phyloP scores from a whole-genome alignment of 257 asterid genomes.

The Anisodus tanguticus region DNA sequence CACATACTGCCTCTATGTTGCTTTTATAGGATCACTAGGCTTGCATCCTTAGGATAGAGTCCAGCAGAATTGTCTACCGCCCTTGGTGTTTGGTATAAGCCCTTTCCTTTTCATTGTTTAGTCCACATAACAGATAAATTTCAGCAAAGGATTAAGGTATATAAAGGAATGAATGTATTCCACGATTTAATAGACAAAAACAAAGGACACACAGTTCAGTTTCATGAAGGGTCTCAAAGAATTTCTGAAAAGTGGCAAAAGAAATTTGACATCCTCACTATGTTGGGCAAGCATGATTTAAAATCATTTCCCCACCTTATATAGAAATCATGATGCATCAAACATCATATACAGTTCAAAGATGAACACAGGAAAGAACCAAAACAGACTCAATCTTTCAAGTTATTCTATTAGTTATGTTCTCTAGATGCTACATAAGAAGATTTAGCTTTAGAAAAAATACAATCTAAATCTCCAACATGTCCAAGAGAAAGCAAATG shows the following conservation, averaged over 20 bases:
- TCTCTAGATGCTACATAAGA: neutral
- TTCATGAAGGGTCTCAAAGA: neutral
- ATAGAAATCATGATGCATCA: conserved; percentile 18
- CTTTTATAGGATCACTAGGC: neutral
- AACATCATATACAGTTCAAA: conserved; percentile 8
- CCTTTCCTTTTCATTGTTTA: neutral
- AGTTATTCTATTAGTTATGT: conserved; percentile 4
- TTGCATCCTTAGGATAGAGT: neutral
- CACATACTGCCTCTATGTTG: conserved; percentile 16
- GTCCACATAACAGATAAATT: neutral
- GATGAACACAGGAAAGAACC: conserved; percentile 9
- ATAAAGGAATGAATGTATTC: neutral
- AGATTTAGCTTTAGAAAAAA: neutral
- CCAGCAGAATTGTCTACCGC: neutral
- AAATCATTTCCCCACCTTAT: neutral
- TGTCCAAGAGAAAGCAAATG: conserved; percentile 16
- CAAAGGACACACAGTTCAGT: neutral
- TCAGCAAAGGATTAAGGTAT: neutral
- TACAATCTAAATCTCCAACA: neutral
- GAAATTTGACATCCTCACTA: neutral
- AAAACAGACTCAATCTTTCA: neutral
- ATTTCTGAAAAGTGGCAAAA: neutral
- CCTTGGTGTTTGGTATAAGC: neutral
- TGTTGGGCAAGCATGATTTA: conserved; percentile 22
- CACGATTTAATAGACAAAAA: neutral